Percentiles rank a stretch among this genome's conserved stretches.
phyloP scores from a whole-genome alignment of 495 filamentous ascomycete species.

The Talaromyces borbonicus region DNA sequence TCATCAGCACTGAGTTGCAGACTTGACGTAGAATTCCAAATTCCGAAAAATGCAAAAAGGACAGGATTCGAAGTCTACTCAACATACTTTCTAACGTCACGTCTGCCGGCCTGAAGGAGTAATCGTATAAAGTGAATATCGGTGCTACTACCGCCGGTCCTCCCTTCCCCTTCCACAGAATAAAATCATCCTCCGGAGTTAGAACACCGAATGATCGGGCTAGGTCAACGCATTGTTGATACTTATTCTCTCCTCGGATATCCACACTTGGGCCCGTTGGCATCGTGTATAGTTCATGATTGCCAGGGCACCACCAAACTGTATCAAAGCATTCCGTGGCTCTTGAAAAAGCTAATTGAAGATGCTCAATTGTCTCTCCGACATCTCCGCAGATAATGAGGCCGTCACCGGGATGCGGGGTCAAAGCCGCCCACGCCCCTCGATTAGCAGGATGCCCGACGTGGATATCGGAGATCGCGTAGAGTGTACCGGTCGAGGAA shows the following conservation, averaged over 20 bases:
- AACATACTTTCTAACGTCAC: conserved; percentile 6
- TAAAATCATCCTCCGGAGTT: conserved; percentile 6
- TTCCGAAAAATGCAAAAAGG: background rate
- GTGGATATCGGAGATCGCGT: conserved; percentile 7
- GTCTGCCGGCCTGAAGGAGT: conserved; percentile 5
- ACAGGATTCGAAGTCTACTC: background rate
- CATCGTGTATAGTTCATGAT: conserved; percentile 7
- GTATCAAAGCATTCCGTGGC: conserved; percentile 5
- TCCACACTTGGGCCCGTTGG: conserved; percentile 3
- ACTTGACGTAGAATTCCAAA: background rate
- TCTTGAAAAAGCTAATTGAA: conserved; percentile 3
- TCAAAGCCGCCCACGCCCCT: conserved; percentile 2
- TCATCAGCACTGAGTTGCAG: background rate
- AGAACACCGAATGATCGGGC: conserved; percentile 4
- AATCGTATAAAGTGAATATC: conserved; percentile 8
- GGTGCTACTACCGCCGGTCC: conserved; percentile 6
- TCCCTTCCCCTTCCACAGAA: conserved; percentile 6
- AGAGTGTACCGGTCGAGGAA: conserved; percentile 5
- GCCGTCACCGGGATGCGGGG: conserved; percentile 7
- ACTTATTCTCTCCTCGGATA: conserved; percentile 4
- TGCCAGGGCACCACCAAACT: conserved; percentile 8
- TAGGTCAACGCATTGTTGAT: conserved; percentile 8
- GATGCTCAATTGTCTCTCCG: conserved; percentile 7
- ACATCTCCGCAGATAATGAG: conserved; percentile 6
- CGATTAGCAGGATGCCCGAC: background rate